phyloP scores from a whole-genome alignment of 306 rosid genomes.

The Coriaria nepalensis region DNA sequence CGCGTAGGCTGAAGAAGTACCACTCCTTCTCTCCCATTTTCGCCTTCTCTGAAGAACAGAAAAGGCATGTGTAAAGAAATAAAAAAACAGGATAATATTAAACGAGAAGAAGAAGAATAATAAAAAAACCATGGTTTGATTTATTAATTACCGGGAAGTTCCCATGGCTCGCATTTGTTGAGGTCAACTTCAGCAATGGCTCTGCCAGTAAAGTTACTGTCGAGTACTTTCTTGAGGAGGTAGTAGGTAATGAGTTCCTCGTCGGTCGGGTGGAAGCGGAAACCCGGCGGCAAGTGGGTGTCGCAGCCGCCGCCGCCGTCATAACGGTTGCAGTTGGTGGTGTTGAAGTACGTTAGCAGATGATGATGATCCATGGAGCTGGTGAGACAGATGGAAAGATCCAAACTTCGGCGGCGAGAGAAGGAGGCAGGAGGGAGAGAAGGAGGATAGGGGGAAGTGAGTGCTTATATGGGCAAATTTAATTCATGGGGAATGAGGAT shows the following conservation, averaged over 20 bases:
- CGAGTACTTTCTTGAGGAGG: constrained; percentile 78
- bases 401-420: neutral
- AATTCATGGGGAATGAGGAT: constrained; percentile 25
- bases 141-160: constrained; percentile 56
- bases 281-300: constrained; percentile 72
- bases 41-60: constrained; percentile 45
- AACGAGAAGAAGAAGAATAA: neutral
- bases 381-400: neutral
- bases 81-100: too few relatives aligned
- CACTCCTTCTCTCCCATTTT: constrained; percentile 98
- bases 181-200: constrained; percentile 97
- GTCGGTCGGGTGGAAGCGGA: constrained; percentile 92
- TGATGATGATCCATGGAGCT: neutral
- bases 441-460: neutral
- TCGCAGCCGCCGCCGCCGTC: constrained; percentile 8
- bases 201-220: constrained; percentile 52
- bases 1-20: constrained; percentile 84
- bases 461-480: too few relatives aligned
- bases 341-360: constrained; percentile 15
- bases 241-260: constrained; percentile 86
- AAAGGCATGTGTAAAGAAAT: neutral
- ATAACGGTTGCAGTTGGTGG: constrained; percentile 2
- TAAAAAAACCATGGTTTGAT: neutral
- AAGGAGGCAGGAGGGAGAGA: neutral
- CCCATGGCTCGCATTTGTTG: constrained; percentile 98